These are phyloP conservation scores for Mucuna pruriens DNA, from an alignment of 306 rosid genomes.

Conservation along the genomic window DNA sequence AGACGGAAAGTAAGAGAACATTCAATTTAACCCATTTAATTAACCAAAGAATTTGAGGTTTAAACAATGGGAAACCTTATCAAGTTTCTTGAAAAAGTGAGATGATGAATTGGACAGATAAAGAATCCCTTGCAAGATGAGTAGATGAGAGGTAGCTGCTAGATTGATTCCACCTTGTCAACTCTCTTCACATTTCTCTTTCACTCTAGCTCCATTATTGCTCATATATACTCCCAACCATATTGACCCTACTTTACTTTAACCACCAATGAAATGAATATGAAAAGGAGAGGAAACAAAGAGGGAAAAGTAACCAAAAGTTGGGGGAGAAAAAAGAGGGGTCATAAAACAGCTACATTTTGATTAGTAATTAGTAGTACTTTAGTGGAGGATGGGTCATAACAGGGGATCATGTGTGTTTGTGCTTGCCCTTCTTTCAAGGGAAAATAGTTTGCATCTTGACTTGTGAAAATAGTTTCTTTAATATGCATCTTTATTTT, in stretches of 20 bases:
- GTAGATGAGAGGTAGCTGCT: constrained; percentile 60
- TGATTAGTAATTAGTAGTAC: constrained; percentile 21
- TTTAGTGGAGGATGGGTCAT: constrained; percentile 30
- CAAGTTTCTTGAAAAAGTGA: constrained; percentile 43
- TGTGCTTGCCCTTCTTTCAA: constrained; percentile 65
- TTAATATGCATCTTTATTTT: constrained; percentile 27
- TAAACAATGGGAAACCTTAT: constrained; percentile 37
- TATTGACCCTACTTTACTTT: constrained; percentile 55
- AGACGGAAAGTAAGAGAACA: constrained; percentile 32
- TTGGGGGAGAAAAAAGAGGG: not conserved
- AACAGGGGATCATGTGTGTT: constrained; percentile 58
- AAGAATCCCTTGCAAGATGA: constrained; percentile 41
- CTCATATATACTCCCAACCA: constrained; percentile 58
- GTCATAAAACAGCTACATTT: constrained; percentile 39
- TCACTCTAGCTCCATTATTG: constrained; percentile 60
- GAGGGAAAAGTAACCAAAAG: constrained; percentile 36
- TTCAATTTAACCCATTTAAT: constrained; percentile 37
- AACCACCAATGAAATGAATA: constrained; percentile 58
- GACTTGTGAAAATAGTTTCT: constrained; percentile 56
- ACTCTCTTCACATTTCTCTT: constrained; percentile 50
- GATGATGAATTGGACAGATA: constrained; percentile 29
- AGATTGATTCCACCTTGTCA: constrained; percentile 56
- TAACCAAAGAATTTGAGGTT: constrained; percentile 36
- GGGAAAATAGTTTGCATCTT: constrained; percentile 61
- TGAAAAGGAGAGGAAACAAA: constrained; percentile 25